These are phyloP conservation scores for Volutella citrinella DNA, from an alignment of 2,329 filamentous ascomycete genomes.

Conservation along the genomic window DNA sequence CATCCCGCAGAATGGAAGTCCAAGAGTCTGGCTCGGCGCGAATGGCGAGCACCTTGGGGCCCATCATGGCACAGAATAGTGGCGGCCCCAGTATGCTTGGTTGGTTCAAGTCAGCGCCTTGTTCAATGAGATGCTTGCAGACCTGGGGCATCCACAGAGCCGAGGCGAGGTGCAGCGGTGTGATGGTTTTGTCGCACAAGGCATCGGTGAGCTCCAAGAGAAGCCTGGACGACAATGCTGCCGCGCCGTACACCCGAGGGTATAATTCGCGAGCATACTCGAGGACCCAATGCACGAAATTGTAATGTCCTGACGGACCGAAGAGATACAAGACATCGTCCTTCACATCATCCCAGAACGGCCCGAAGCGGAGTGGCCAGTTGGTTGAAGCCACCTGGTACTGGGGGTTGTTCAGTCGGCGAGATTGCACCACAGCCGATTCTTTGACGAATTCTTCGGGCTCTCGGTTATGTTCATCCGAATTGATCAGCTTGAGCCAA, in stretches of 20 bases:
- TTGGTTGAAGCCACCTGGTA: slow-evolving; percentile 24
- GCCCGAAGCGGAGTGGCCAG: slow-evolving; percentile 26
- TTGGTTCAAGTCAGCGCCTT: slow-evolving; percentile 18
- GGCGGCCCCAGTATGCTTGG: slow-evolving; percentile 27
- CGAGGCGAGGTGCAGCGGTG: slow-evolving; percentile 34
- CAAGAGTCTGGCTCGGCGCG: slow-evolving; percentile 18
- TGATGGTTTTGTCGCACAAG: slow-evolving; percentile 24
- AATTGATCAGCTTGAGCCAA: slow-evolving; percentile 21
- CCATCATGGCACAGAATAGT: slow-evolving; percentile 33
- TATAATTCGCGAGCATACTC: slow-evolving; percentile 31
- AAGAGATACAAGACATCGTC: slow-evolving; percentile 29
- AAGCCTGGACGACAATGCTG: slow-evolving; percentile 18
- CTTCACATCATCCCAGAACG: slow-evolving; percentile 26
- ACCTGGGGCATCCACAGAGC: slow-evolving; percentile 29
- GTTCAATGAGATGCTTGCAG: slow-evolving; percentile 23
- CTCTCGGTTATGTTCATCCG: slow-evolving; percentile 20
- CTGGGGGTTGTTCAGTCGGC: slow-evolving; percentile 19
- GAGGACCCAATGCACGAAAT: slow-evolving; percentile 35
- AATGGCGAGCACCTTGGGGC: slow-evolving; percentile 23
- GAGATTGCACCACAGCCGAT: slow-evolving; percentile 16
- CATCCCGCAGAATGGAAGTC: slow-evolving; percentile 14
- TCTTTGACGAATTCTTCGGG: slow-evolving; percentile 27
- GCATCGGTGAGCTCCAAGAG: slow-evolving; percentile 28
- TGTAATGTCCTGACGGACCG: slow-evolving; percentile 18
- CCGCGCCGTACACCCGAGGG: slow-evolving; percentile 21